Base-by-base conservation (phyloP, 2,329 filamentous ascomycete species). In the Fusarium sp. region DNA sequence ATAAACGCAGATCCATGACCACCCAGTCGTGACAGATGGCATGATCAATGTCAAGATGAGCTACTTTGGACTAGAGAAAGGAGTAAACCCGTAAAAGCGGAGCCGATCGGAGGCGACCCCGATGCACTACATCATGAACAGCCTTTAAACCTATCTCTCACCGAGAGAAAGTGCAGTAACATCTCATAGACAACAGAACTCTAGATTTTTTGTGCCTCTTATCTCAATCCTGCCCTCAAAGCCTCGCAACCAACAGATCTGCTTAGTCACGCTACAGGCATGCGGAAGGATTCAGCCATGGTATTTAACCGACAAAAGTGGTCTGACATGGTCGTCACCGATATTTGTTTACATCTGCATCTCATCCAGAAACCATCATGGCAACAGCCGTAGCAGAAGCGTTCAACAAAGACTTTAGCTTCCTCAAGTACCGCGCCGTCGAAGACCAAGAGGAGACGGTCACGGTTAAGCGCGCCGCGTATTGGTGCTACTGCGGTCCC, bases 401-500 rank as follows among this genome's bases (percentile, higher is more conserved):
- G 0, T 62, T 67, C 9, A 30, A 45, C 2, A n/a, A 35, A 1
- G 74, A 73, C 2, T 76, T 67, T 22, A 6, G 22, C 11, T 75
- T 76, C 12, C 54, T 76, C 4, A 71, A 25, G 15, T 76, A 67
- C 20, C 20, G 33, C 9, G 20, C n/a, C 5, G 6, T 20, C 17
- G 22, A 62, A 0, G 6, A 22, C 4, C 11, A 22, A 1, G 37
- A 63, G 14, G 30, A 52, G 9, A 3, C 63, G 1, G 17, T 77
- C n/a, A 11, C 40, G 3, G 68, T 84, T 7, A 79, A 75, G 15
- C 77, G 73, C 25, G 76, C 79, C 15, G 80, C 82, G 10, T 85
- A 83, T 63, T 86, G 84, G 85, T 85, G 83, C 65, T 85, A 86
- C 76, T 85, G 82, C 68, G 85, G 85, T 1, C 84, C 85, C 17